These are phyloP conservation scores for Plantago lanceolata DNA, from an alignment of 305 asterid genomes.

Conservation along the genomic window DNA sequence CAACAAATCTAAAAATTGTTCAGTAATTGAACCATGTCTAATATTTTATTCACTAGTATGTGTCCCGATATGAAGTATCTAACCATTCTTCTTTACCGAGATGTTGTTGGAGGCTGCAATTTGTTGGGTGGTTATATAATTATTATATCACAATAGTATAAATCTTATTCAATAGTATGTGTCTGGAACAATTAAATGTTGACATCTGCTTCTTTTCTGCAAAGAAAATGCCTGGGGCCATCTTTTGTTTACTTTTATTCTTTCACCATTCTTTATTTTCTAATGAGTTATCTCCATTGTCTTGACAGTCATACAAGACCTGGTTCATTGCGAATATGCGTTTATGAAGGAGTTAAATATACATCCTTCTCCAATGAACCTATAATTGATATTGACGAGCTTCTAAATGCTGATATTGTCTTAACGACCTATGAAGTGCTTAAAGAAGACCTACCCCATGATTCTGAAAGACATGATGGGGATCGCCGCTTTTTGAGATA, in stretches of 20 bases:
- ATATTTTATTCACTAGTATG: no score
- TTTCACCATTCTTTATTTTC: slow-evolving; percentile 25
- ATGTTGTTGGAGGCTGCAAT: no score
- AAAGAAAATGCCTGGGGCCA: slow-evolving; percentile 6
- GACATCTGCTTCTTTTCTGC: not conserved
- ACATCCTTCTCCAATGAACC: slow-evolving; percentile 52
- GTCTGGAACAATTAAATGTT: not conserved
- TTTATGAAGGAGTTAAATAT: slow-evolving; percentile 73
- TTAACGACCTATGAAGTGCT: slow-evolving; percentile 90
- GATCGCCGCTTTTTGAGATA: slow-evolving; percentile 87
- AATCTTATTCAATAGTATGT: no score
- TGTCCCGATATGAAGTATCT: not conserved
- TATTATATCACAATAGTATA: no score
- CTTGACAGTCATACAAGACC: slow-evolving; percentile 74
- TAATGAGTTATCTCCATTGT: slow-evolving; percentile 27
- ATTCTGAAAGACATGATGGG: slow-evolving; percentile 90
- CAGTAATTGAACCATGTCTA: not conserved
- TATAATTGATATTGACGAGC: slow-evolving; percentile 54
- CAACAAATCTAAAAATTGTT: not conserved
- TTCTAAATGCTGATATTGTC: slow-evolving; percentile 74
- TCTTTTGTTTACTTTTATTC: slow-evolving; percentile 20
- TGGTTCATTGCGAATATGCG: slow-evolving; percentile 58
- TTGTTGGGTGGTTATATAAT: no score
- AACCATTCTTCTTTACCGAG: not conserved
- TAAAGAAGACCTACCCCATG: slow-evolving; percentile 92